Evolutionary conservation across 768 basidiomycete species (phyloP).

Genomic region (Roridomyces roridus): DNA sequence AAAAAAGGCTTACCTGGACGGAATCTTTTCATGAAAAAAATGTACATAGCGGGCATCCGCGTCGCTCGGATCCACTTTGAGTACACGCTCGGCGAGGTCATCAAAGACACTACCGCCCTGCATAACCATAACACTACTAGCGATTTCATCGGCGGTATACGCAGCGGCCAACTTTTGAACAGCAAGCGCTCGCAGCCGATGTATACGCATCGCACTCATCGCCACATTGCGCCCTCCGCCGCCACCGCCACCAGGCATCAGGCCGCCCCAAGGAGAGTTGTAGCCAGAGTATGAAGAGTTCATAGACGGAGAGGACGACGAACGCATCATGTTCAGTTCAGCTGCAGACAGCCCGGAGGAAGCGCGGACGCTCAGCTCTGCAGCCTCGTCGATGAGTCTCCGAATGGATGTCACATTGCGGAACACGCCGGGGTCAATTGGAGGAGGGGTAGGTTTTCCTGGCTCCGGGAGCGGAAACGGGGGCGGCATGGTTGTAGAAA

Average conservation of each 20-base stretch:
- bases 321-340: constrained; percentile 70
- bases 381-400: constrained; percentile 85
- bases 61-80: constrained; percentile 57
- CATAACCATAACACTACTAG: constrained; percentile 94
- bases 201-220: constrained; percentile 87
- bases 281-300: constrained; percentile 18
- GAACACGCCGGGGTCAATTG: constrained; percentile 90
- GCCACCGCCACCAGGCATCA: constrained; percentile 60
- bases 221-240: constrained; percentile 73
- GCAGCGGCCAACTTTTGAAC: constrained; percentile 88
- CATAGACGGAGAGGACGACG: constrained; percentile 19
- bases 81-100: constrained; percentile 87
- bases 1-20: constrained; percentile 66
- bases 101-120: constrained; percentile 93
- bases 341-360: constrained; percentile 82
- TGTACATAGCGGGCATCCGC: constrained; percentile 54
- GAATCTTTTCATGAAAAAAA: constrained; percentile 96
- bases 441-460: constrained; percentile 79
- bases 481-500: constrained; percentile 38
- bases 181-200: constrained; percentile 79
- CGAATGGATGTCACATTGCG: constrained; percentile 77
- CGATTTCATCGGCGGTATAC: constrained; percentile 88
- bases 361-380: constrained; percentile 87
- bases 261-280: constrained; percentile 65
- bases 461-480: constrained; percentile 61